Percentiles rank a stretch among this genome's conserved stretches.
Evolutionary conservation across 2,329 filamentous ascomycete species (phyloP).

Genomic region (Fusarium sambucinum): DNA sequence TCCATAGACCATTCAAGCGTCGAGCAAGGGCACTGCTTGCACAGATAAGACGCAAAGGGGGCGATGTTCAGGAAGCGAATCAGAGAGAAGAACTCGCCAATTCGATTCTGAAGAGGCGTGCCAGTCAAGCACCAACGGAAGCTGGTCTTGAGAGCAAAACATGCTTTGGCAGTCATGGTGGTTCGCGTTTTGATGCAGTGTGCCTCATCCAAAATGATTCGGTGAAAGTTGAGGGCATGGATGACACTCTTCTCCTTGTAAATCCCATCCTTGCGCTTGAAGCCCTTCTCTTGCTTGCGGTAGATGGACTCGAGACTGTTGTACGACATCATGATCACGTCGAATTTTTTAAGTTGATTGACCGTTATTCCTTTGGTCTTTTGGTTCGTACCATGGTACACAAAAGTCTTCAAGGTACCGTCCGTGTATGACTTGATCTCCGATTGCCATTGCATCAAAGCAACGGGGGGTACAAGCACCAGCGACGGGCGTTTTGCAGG

Average conservation of each 20-base stretch:
- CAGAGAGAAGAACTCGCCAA: slow-evolving; percentile 96
- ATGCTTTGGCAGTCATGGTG: slow-evolving; percentile 93
- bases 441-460: slow-evolving; percentile 93
- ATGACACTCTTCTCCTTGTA: slow-evolving; percentile 85
- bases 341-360: slow-evolving; percentile 81
- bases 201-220: slow-evolving; percentile 93
- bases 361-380: slow-evolving; percentile 82
- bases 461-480: slow-evolving; percentile 91
- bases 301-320: slow-evolving; percentile 91
- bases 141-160: slow-evolving; percentile 86
- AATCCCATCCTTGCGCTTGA: slow-evolving; percentile 81
- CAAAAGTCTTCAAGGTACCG: slow-evolving; percentile 87
- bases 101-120: slow-evolving; percentile 95
- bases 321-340: slow-evolving; percentile 98
- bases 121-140: slow-evolving; percentile 98
- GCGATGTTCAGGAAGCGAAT: slow-evolving; percentile 89
- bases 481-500: slow-evolving; percentile 85
- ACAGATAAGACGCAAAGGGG: slow-evolving; percentile 94
- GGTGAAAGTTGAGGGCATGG: slow-evolving; percentile 88
- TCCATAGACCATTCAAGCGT: slow-evolving; percentile 86
- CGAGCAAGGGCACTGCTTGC: slow-evolving; percentile 85
- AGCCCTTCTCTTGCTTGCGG: slow-evolving; percentile 92
- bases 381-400: slow-evolving; percentile 88
- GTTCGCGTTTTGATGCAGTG: slow-evolving; percentile 93
- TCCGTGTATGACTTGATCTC: slow-evolving; percentile 87